phyloP scores from a whole-genome alignment of 345 rosid genomes.

The Erucastrum elatum region DNA sequence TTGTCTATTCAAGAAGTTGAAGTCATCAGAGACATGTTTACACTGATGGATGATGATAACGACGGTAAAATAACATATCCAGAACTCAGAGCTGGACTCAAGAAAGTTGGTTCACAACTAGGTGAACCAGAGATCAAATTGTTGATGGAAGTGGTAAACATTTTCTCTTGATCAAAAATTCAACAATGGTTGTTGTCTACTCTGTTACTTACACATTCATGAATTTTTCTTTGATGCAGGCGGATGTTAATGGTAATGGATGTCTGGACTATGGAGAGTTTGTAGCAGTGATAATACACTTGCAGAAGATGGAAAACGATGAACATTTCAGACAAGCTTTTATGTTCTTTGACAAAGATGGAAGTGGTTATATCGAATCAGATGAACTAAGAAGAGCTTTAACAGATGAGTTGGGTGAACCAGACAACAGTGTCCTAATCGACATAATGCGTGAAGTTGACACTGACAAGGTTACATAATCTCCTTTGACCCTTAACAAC shows the following conservation, averaged over 20 bases:
- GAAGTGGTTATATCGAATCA: constrained; percentile 77
- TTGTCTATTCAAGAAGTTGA: constrained; percentile 84
- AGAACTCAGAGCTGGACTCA: constrained; percentile 84
- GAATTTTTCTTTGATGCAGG: constrained; percentile 50
- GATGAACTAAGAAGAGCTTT: constrained; percentile 70
- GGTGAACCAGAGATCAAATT: constrained; percentile 91
- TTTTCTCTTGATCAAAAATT: constrained; percentile 2
- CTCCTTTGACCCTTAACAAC: background rate
- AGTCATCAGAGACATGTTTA: constrained; percentile 89
- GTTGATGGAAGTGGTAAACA: constrained; percentile 95
- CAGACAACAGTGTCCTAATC: constrained; percentile 58
- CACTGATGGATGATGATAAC: constrained; percentile 82
- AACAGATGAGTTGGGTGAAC: constrained; percentile 69
- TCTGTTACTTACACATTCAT: constrained; percentile 6
- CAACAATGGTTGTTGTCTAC: background rate
- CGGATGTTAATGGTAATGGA: constrained; percentile 92
- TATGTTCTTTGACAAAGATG: constrained; percentile 88
- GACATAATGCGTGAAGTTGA: constrained; percentile 97
- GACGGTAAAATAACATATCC: constrained; percentile 83
- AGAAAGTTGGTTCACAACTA: constrained; percentile 82
- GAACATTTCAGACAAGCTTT: constrained; percentile 93
- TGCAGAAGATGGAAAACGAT: constrained; percentile 97
- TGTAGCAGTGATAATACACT: constrained; percentile 93
- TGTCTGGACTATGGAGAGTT: constrained; percentile 88
- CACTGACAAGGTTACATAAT: constrained; percentile 72